A percentile compares a stretch with the other conserved stretches of the same genome.
These are phyloP conservation scores for Albifimbria verrucaria DNA, from an alignment of 2,329 filamentous ascomycete species.

Conservation along the genomic window DNA sequence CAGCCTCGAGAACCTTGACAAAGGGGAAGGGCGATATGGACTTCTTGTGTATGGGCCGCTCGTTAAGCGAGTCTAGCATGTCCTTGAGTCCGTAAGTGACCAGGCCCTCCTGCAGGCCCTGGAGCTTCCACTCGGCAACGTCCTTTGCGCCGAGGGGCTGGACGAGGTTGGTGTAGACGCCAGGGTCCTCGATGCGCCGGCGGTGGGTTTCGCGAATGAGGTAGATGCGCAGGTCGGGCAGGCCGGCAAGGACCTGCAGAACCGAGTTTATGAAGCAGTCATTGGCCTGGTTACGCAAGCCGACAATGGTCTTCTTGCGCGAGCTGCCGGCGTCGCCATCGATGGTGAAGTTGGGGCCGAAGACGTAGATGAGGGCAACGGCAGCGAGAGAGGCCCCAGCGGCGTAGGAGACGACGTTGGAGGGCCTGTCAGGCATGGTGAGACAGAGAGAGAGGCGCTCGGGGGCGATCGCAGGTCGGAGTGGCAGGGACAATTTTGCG, in stretches of 20 bases:
- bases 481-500: slow-evolving; percentile 11
- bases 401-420: slow-evolving; percentile 72
- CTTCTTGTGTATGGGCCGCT: slow-evolving; percentile 89
- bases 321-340: slow-evolving; percentile 69
- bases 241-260: slow-evolving; percentile 85
- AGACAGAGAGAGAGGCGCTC: slow-evolving; percentile 1
- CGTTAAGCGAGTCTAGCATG: slow-evolving; percentile 87
- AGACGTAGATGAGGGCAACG: slow-evolving; percentile 93
- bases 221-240: slow-evolving; percentile 86
- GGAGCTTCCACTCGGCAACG: slow-evolving; percentile 58
- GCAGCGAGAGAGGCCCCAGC: slow-evolving; percentile 93
- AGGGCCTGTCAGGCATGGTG: slow-evolving; percentile 35
- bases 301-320: slow-evolving; percentile 84
- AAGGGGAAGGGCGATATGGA: slow-evolving; percentile 87
- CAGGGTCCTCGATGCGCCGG: slow-evolving; percentile 72
- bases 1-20: slow-evolving; percentile 75
- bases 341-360: slow-evolving; percentile 94
- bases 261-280: slow-evolving; percentile 97
- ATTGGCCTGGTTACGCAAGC: slow-evolving; percentile 86
- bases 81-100: slow-evolving; percentile 88
- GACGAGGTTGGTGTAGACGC: slow-evolving; percentile 67
- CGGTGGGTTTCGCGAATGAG: slow-evolving; percentile 89
- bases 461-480: slow-evolving; percentile 10
- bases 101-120: slow-evolving; percentile 72
- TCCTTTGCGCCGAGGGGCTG: slow-evolving; percentile 38